Evolutionary conservation across 495 filamentous ascomycete genomes (phyloP), one percentile per base, ranked within the genome.

Genomic region (Tuber calosporum): DNA sequence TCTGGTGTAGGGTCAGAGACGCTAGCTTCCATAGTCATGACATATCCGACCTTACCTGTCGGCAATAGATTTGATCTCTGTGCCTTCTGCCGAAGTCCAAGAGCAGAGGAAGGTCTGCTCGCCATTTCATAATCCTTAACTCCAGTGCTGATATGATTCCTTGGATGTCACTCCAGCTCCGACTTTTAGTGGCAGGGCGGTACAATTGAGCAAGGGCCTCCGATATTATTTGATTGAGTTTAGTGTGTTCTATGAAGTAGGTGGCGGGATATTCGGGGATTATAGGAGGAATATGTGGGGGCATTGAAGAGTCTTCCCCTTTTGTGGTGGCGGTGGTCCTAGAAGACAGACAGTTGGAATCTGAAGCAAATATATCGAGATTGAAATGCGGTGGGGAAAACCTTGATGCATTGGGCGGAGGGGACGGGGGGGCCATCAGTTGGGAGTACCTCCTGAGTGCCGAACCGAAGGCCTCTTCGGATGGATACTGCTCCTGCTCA

Each of bases 121-220:
- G 82, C 90, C 90, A 91, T 39, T 83, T 79, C 42, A 87, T 85
- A 38, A 90, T 83, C 37, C 84, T 84, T 43, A 84, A 76, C 38
- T 86, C 83, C 66, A 90, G 81, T 37, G 83, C 83, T 34, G 82
- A 82, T 48, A 91, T 90, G 2, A 82, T 85, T 22, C 83, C 83
- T 79, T 91, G 89, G 17, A 90, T 85, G 39, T 88, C 84, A 67
- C 83, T 80, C 90, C 89, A 91, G 48, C 86, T 87, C 26, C 83
- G 81, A 71, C 82, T 83, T 48, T 85, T 84, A 20, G 85, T 86
- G 58, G 85, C 84, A 11, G 88, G 83, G 37, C 86, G 87, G 73
- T 92, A 91, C 7, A 92, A 85, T 42, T 84, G 83, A 42, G 84
- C 85, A 53, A 90, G 75, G 20, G 87, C 86, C 73, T 88, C 85